Conservation (phyloP, 345 rosid species). For the Melastoma malabathricum region DNA sequence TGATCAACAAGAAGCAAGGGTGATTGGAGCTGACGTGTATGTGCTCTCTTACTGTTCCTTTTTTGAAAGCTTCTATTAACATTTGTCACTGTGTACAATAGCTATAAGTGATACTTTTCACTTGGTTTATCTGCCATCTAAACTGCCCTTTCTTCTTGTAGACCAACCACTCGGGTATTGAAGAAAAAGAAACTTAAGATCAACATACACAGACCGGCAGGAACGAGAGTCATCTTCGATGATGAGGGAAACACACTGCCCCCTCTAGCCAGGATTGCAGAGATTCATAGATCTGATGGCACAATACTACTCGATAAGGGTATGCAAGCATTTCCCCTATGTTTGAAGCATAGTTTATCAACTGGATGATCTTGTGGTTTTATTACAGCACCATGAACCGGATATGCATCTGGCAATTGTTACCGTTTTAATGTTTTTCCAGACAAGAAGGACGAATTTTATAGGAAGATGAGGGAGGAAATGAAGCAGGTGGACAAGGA, state of each 20-base stretch:
- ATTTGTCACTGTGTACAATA: no score
- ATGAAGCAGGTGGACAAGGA: constrained; percentile 62
- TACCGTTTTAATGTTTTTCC: constrained; percentile 5
- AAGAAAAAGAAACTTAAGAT: constrained; percentile 90
- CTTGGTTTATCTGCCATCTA: not conserved
- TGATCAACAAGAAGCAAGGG: constrained; percentile 22
- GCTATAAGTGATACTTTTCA: no score
- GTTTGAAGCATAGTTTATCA: no score
- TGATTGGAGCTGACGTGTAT: constrained; percentile 35
- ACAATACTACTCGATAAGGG: constrained; percentile 51
- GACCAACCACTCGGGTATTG: constrained; percentile 52
- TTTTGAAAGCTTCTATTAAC: not conserved
- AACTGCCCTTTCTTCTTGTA: constrained; percentile 11
- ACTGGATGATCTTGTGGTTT: no score
- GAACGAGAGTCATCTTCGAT: constrained; percentile 66
- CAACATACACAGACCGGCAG: constrained; percentile 63
- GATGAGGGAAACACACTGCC: constrained; percentile 72
- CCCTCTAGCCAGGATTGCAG: constrained; percentile 75
- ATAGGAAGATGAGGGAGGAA: constrained; percentile 59
- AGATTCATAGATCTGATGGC: constrained; percentile 20
- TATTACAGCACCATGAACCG: not conserved
- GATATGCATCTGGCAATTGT: not conserved
- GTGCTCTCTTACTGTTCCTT: constrained; percentile 7
- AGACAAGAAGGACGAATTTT: constrained; percentile 47
- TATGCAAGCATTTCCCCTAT: constrained; percentile 11